Conservation (phyloP, 1,284 basidiomycete species). For the Cronartium ribicola region DNA sequence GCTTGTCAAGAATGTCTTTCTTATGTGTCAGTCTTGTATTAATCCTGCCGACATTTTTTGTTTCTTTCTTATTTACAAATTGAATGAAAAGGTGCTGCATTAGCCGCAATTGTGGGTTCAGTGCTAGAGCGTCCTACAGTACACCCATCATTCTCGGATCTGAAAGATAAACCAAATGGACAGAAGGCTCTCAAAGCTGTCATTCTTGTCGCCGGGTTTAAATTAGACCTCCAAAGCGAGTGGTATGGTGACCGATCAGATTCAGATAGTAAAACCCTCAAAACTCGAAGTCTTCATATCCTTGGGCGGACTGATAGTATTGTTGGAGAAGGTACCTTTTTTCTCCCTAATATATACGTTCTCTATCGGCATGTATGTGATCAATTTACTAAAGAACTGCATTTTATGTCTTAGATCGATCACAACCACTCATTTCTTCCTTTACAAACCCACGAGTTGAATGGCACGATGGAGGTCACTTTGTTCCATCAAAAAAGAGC, state of each 20-base stretch:
- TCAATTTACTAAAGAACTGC: not conserved
- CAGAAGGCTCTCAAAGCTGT: slow-evolving; percentile 38
- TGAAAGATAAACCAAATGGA: slow-evolving; percentile 4
- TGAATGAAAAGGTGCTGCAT: slow-evolving; percentile 24
- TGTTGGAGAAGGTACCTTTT: not conserved
- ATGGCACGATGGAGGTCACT: slow-evolving; percentile 35
- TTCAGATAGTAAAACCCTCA: not conserved
- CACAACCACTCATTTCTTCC: slow-evolving; percentile 7
- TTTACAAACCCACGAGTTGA: slow-evolving; percentile 24
- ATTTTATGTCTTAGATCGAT: slow-evolving; percentile 11
- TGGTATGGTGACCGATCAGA: slow-evolving; percentile 9
- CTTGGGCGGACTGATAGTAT: slow-evolving; percentile 38
- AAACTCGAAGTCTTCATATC: slow-evolving; percentile 36
- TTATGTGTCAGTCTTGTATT: not conserved
- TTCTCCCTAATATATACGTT: not conserved
- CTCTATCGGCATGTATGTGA: not conserved
- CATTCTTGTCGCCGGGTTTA: slow-evolving; percentile 33
- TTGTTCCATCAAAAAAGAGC: slow-evolving; percentile 34
- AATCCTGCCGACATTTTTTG: not conserved
- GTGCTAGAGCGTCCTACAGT: slow-evolving; percentile 20
- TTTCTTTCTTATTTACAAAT: not conserved
- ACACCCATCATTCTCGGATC: slow-evolving; percentile 9
- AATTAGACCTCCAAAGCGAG: not conserved
- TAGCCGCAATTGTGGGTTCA: slow-evolving; percentile 21
- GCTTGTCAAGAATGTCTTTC: not conserved